These are phyloP conservation scores for Paracamarosporium sp. DNA, from an alignment of 2,329 filamentous ascomycete species.

Conservation along the genomic window DNA sequence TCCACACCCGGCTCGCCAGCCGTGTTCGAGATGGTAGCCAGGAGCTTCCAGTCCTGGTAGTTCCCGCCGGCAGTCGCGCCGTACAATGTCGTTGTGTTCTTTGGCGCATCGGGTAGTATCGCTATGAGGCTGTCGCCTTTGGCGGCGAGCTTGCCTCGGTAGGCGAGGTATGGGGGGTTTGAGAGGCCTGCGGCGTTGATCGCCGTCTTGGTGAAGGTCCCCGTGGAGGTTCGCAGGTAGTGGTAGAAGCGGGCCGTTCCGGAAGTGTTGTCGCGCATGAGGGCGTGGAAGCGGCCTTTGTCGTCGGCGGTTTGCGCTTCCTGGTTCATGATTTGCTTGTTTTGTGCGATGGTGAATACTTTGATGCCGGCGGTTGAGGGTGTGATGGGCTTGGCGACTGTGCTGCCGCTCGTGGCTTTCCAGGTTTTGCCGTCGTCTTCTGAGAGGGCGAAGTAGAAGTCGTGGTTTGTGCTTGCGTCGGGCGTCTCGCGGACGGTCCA, in stretches of 20 bases:
- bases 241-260: slow-evolving; percentile 40
- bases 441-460: slow-evolving; percentile 59
- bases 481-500: slow-evolving; percentile 62
- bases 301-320: slow-evolving; percentile 57
- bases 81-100: slow-evolving; percentile 35
- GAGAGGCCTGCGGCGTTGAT: slow-evolving; percentile 38
- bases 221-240: slow-evolving; percentile 35
- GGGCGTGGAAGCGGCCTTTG: slow-evolving; percentile 56
- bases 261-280: slow-evolving; percentile 54
- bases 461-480: slow-evolving; percentile 55
- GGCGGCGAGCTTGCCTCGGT: slow-evolving; percentile 39
- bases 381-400: slow-evolving; percentile 51
- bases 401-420: slow-evolving; percentile 48
- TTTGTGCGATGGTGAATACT: slow-evolving; percentile 55
- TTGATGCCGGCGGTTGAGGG: slow-evolving; percentile 52
- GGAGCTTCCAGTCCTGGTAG: slow-evolving; percentile 38
- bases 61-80: slow-evolving; percentile 32
- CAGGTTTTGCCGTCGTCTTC: slow-evolving; percentile 54
- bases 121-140: slow-evolving; percentile 36
- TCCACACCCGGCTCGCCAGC: slow-evolving; percentile 41
- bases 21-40: slow-evolving; percentile 38
- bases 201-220: slow-evolving; percentile 39
- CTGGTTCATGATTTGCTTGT: slow-evolving; percentile 58
- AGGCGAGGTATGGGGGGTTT: slow-evolving; percentile 38
- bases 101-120: slow-evolving; percentile 38